These are phyloP conservation scores for Isochrysis galbana DNA, from an alignment of 78 protist species.

Conservation along the genomic window DNA sequence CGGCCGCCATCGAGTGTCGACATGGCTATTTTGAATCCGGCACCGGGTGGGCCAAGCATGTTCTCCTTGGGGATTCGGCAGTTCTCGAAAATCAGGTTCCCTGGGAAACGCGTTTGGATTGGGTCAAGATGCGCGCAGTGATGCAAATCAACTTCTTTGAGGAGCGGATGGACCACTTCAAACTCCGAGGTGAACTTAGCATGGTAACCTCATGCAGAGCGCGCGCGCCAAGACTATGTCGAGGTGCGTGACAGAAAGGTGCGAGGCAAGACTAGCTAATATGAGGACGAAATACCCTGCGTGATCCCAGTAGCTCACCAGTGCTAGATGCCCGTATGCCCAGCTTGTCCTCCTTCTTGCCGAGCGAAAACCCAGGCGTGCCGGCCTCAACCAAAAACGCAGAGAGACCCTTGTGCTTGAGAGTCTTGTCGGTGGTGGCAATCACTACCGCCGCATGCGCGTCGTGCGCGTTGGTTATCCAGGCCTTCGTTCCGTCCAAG, in stretches of 20 bases:
- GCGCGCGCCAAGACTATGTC: no score
- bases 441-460: slow-evolving; percentile 38
- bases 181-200: no score
- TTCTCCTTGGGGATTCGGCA: background rate
- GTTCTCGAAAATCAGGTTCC: slow-evolving; percentile 15
- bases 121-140: no score
- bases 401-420: background rate
- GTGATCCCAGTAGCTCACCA: no score
- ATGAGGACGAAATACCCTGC: no score
- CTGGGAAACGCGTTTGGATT: no score
- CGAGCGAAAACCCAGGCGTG: slow-evolving; percentile 29
- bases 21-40: slow-evolving; percentile 37
- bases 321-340: slow-evolving; percentile 44
- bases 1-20: slow-evolving; percentile 49
- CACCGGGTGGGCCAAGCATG: slow-evolving; percentile 25
- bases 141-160: no score
- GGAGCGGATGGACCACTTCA: no score
- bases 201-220: no score
- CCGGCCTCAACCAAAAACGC: background rate
- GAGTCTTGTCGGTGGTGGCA: slow-evolving; percentile 36
- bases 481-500: slow-evolving; percentile 38
- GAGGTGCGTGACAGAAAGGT: no score
- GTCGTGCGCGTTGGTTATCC: background rate
- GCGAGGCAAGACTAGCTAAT: no score
- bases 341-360: slow-evolving; percentile 50